Percentiles rank a stretch among this genome's conserved stretches.
These are phyloP conservation scores for Seiridium unicorne DNA, from an alignment of 2,329 filamentous ascomycete genomes.

Conservation along the genomic window DNA sequence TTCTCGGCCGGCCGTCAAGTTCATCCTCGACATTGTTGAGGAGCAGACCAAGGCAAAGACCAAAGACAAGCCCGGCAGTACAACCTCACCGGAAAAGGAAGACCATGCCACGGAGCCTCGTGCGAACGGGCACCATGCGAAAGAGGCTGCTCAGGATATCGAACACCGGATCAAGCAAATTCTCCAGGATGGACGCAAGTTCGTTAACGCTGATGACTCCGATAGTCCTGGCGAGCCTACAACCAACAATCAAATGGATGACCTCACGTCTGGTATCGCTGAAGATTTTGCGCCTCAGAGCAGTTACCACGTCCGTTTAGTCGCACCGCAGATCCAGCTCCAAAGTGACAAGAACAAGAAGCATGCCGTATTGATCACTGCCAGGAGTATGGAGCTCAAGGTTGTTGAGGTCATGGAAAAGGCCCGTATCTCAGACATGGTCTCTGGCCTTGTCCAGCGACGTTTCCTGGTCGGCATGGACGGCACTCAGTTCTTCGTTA, in stretches of 20 bases:
- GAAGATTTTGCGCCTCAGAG: constrained; percentile 88
- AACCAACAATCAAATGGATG: constrained; percentile 49
- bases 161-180: constrained; percentile 86
- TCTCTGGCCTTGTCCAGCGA: constrained; percentile 92
- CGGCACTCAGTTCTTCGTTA: constrained; percentile 97
- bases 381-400: constrained; percentile 97
- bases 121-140: constrained; percentile 42
- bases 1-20: constrained; percentile 92
- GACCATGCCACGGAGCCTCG: constrained; percentile 32
- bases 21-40: constrained; percentile 95
- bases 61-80: constrained; percentile 24
- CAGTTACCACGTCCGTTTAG: constrained; percentile 90
- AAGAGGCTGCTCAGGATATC: constrained; percentile 63
- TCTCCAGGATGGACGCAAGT: constrained; percentile 78
- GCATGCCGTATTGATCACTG: constrained; percentile 92
- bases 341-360: constrained; percentile 98
- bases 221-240: constrained; percentile 29
- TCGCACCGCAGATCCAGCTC: constrained; percentile 95
- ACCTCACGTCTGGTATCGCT: constrained; percentile 74
- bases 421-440: constrained; percentile 83
- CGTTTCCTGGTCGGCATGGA: constrained; percentile 95
- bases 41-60: constrained; percentile 78
- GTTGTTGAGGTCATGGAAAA: constrained; percentile 98
- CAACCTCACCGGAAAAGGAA: constrained; percentile 20
- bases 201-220: constrained; percentile 70